A percentile compares a stretch with the other conserved stretches of the same genome.
Conservation (phyloP, 108 stramenopile genomes). For the Cyclotella choctawhatcheeana region DNA sequence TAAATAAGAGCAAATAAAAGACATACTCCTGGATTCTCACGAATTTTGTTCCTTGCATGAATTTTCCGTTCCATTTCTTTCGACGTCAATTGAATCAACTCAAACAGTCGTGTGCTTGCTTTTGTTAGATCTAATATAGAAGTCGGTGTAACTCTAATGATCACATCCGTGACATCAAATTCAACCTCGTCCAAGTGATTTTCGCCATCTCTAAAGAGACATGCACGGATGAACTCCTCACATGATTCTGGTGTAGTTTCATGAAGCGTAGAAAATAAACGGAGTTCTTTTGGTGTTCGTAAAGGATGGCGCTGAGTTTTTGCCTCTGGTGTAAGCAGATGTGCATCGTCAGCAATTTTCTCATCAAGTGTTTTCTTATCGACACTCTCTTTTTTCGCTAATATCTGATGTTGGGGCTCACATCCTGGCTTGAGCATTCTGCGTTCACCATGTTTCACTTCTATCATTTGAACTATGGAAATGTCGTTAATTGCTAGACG, state of each 20-base stretch:
- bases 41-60: conserved; percentile 67
- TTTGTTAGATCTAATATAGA: conserved; percentile 74
- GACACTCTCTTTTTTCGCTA: conserved; percentile 6
- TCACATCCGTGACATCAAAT: conserved; percentile 61
- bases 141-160: conserved; percentile 71
- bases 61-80: conserved; percentile 83
- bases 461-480: conserved; percentile 31
- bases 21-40: conserved; percentile 7
- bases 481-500: conserved; percentile 24
- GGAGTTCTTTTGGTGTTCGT: conserved; percentile 15
- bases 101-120: conserved; percentile 58
- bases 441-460: conserved; percentile 6
- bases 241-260: background rate
- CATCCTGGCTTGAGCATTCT: conserved; percentile 13
- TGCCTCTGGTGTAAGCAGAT: conserved; percentile 9
- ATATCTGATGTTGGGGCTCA: conserved; percentile 29
- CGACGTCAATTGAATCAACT: conserved; percentile 63
- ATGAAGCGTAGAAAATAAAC: background rate
- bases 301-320: background rate
- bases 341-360: background rate
- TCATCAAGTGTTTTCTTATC: background rate
- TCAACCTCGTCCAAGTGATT: conserved; percentile 77
- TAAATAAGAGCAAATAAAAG: background rate
- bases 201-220: conserved; percentile 64
- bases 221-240: conserved; percentile 33